phyloP scores from a whole-genome alignment of 2,329 filamentous ascomycete species.

The Myriosclerotinia curreyana region DNA sequence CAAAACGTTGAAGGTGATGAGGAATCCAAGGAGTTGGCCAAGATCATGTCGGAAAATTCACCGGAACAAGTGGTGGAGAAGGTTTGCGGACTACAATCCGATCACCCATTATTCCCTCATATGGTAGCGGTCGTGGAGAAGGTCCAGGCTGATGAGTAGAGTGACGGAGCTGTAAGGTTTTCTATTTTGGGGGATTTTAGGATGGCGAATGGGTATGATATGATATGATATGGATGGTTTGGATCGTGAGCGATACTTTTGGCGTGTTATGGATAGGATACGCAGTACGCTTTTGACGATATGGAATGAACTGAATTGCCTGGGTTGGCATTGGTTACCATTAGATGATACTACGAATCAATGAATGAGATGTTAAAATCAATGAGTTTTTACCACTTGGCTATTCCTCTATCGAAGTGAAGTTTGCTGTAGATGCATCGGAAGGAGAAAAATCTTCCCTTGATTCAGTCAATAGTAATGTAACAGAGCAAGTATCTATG shows the following conservation, averaged over 20 bases:
- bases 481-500: neutral
- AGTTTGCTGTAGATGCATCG: neutral
- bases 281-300: slow-evolving; percentile 7
- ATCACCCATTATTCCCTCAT: slow-evolving; percentile 73
- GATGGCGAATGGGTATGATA: slow-evolving; percentile 4
- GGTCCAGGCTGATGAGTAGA: slow-evolving; percentile 59
- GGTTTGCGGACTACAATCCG: slow-evolving; percentile 75
- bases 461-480: neutral
- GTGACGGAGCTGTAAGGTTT: slow-evolving; percentile 22
- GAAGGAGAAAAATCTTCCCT: neutral
- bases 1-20: slow-evolving; percentile 91
- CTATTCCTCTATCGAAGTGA: neutral
- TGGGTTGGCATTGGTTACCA: neutral
- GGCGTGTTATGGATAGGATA: slow-evolving; percentile 13
- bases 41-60: slow-evolving; percentile 73
- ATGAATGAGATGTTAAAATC: neutral
- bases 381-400: neutral
- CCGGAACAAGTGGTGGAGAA: slow-evolving; percentile 74
- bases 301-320: neutral
- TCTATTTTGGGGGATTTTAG: slow-evolving; percentile 24
- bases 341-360: neutral
- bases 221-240: slow-evolving; percentile 9
- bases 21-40: slow-evolving; percentile 80
- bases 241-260: slow-evolving; percentile 10
- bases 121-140: slow-evolving; percentile 77